These are phyloP conservation scores for Lolium multiflorum DNA, from an alignment of 176 grass and related monocot species.

Conservation along the genomic window DNA sequence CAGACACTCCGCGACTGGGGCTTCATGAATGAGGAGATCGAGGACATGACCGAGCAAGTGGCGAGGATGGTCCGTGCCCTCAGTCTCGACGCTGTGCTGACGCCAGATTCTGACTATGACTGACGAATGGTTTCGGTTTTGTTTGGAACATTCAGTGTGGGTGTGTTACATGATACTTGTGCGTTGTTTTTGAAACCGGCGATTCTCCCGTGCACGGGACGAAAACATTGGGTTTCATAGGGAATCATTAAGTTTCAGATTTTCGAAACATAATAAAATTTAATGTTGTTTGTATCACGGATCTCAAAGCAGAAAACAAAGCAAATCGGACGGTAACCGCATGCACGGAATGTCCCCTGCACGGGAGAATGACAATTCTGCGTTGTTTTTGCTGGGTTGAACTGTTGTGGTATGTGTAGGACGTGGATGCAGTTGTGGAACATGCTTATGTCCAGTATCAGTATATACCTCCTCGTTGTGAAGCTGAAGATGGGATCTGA, in stretches of 20 bases:
- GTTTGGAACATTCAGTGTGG: background rate
- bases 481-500: slow-evolving; percentile 21
- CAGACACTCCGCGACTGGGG: slow-evolving; percentile 73
- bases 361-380: too few relatives aligned
- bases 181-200: background rate
- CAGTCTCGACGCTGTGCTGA: slow-evolving; percentile 35
- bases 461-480: background rate
- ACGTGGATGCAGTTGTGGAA: background rate
- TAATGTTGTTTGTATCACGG: too few relatives aligned
- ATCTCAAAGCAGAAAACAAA: too few relatives aligned
- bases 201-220: too few relatives aligned
- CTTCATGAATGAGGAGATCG: slow-evolving; percentile 78
- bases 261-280: too few relatives aligned
- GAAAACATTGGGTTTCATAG: too few relatives aligned
- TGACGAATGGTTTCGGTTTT: background rate
- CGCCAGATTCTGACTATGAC: slow-evolving; percentile 76
- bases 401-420: background rate
- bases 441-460: background rate
- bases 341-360: too few relatives aligned
- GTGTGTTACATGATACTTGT: background rate
- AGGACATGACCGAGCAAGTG: slow-evolving; percentile 80
- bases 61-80: slow-evolving; percentile 64
- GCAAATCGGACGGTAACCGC: too few relatives aligned
- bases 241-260: too few relatives aligned
- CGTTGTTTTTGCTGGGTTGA: background rate